Base-by-base conservation (phyloP, 345 rosid species). In the Alliaria petiolata region DNA sequence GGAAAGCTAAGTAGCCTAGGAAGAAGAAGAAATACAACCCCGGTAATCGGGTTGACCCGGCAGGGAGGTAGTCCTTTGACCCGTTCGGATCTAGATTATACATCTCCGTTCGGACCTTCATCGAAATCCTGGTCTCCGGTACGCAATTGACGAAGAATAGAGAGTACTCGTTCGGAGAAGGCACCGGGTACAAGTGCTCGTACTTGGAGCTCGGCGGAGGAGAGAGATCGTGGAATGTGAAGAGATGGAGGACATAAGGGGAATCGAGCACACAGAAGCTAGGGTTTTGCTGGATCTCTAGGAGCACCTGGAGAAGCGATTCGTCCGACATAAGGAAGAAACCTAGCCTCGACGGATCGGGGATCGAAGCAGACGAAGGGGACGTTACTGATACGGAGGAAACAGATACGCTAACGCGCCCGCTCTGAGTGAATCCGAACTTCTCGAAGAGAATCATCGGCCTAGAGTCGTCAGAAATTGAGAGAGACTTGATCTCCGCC, bases 311-410 rank as follows among this genome's bases (percentile, higher is more conserved):
- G 57, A 86, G 86, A 66, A 87, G 92, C 30, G 98, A 85, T 67
- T 91, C 97, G 69, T 91, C 96, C 8, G 95, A 88, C 65, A 95
- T 84, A 52, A 95, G 98, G 78, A 95, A 89, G 86, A 95, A 91
- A 34, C 98, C 98, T 66, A 91, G 82, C 30, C 87, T 82, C 34
- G 91, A 81, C 22, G 93, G 77, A 62, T 79, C 78, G 1, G 90
- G 85, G 59, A 69, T 79, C 36, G 85, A 71, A 13, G 59, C 8
- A 49, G 70, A 22, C 74, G 75, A 3, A 38, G 91, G 20, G 63
- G 90, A 78, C 19, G 80, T 39, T 16, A 91, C 93, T 3, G 81
- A 69, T 66, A 95, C 98, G 52, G 86, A 78, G 75, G 87, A 80
- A 51, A 89, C 88, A 17, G 87, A 62, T 75, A 95, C 77, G 47